Conservation (phyloP, 1,284 basidiomycete genomes). For the Fomitopsis pinicola region DNA sequence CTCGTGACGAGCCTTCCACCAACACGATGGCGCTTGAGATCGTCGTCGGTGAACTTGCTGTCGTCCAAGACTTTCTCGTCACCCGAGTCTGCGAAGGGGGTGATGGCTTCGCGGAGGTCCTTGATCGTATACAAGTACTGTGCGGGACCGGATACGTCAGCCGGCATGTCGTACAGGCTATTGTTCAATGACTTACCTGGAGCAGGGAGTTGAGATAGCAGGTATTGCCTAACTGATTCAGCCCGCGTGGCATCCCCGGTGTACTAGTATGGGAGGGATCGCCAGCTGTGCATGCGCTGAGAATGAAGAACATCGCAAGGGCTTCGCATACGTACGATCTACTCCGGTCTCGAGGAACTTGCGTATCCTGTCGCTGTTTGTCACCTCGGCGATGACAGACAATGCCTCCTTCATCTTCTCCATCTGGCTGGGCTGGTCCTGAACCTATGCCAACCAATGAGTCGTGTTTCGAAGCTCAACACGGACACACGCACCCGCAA, state of each 20-base stretch:
- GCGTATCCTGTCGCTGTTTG: conserved; percentile 69
- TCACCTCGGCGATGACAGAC: conserved; percentile 62
- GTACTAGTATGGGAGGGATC: conserved; percentile 47
- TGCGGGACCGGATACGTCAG: not conserved
- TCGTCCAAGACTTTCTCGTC: conserved; percentile 56
- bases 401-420: conserved; percentile 68
- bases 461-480: not conserved
- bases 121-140: conserved; percentile 96
- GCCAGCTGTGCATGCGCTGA: conserved; percentile 47
- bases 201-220: conserved; percentile 89
- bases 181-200: conserved; percentile 43
- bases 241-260: conserved; percentile 75
- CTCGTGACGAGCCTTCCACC: conserved; percentile 81
- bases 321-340: conserved; percentile 52
- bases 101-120: conserved; percentile 76
- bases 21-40: conserved; percentile 77
- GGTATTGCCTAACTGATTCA: conserved; percentile 92
- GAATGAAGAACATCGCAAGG: conserved; percentile 1
- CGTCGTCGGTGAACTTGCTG: conserved; percentile 72
- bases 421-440: conserved; percentile 61
- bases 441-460: conserved; percentile 40
- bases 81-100: conserved; percentile 48
- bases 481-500: conserved; percentile 56
- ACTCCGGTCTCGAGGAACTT: conserved; percentile 61
- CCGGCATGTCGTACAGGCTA: not conserved